Percentiles rank a stretch among this genome's conserved stretches.
Evolutionary conservation across 2,329 filamentous ascomycete species (phyloP).

Genomic region (Zasmidium citrigriseum): DNA sequence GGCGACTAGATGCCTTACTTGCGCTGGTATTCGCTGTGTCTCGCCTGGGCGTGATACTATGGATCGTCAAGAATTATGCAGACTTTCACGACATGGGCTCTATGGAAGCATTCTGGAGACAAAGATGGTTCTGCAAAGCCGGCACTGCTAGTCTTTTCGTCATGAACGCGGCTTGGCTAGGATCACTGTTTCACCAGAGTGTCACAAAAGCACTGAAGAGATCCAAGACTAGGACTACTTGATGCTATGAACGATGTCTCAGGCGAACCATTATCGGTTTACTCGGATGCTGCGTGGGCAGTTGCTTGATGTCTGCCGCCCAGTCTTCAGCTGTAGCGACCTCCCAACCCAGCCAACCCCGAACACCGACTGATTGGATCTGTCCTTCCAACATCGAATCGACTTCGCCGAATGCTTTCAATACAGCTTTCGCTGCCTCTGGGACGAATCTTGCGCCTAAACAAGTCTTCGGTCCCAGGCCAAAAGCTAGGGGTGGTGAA

Average conservation of each 20-base stretch:
- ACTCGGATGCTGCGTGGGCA: slow-evolving; percentile 22
- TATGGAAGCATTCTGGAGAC: slow-evolving; percentile 17
- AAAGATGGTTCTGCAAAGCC: slow-evolving; percentile 21
- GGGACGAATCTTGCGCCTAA: slow-evolving; percentile 3
- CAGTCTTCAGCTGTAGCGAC: slow-evolving; percentile 18
- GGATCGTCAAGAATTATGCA: slow-evolving; percentile 21
- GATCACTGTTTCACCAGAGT: no score
- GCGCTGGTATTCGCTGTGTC: slow-evolving; percentile 17
- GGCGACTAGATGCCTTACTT: slow-evolving; percentile 14
- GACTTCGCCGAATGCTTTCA: slow-evolving; percentile 6
- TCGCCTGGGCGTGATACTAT: slow-evolving; percentile 18
- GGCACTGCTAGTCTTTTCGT: slow-evolving; percentile 13
- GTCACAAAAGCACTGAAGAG: no score
- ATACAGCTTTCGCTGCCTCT: slow-evolving; percentile 8
- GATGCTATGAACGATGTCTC: no score
- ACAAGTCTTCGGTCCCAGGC: neutral
- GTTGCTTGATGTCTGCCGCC: slow-evolving; percentile 29
- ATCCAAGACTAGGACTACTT: no score
- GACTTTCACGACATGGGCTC: slow-evolving; percentile 18
- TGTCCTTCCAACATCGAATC: slow-evolving; percentile 6
- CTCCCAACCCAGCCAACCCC: slow-evolving; percentile 30
- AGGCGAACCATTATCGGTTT: slow-evolving; percentile 4
- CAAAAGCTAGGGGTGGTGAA: neutral
- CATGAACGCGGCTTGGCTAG: neutral
- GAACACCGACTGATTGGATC: slow-evolving; percentile 19